phyloP scores from a whole-genome alignment of 257 asterid species.

The Coffea eugenioides region DNA sequence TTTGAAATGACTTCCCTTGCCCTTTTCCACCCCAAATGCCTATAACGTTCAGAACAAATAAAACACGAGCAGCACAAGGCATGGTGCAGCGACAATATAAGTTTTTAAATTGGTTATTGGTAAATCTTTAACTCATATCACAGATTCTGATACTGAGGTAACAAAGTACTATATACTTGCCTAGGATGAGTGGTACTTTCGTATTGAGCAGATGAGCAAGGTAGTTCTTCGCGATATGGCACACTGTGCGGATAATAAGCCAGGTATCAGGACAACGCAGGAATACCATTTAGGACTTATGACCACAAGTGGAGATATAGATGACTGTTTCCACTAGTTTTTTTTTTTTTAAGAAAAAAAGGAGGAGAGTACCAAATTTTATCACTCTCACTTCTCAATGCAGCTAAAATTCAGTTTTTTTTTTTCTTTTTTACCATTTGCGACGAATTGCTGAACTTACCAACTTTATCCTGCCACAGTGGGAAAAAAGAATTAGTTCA shows the following conservation, averaged over 20 bases:
- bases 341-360: neutral
- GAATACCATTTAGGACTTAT: neutral
- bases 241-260: slow-evolving; percentile 47
- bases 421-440: neutral
- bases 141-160: neutral
- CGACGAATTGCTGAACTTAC: slow-evolving; percentile 48
- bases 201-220: slow-evolving; percentile 57
- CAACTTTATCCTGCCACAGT: slow-evolving; percentile 85
- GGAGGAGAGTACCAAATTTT: too few species aligned
- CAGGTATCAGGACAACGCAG: slow-evolving; percentile 16
- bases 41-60: slow-evolving; percentile 22
- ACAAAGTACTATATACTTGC: slow-evolving; percentile 29
- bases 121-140: neutral
- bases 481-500: neutral
- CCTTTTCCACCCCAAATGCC: slow-evolving; percentile 99
- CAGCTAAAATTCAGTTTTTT: neutral
- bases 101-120: neutral
- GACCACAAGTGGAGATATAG: neutral
- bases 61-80: neutral
- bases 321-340: neutral
- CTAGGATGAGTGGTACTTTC: slow-evolving; percentile 83
- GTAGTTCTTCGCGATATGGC: slow-evolving; percentile 88
- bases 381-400: neutral
- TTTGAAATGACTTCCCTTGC: slow-evolving; percentile 93
- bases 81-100: neutral